phyloP scores from a whole-genome alignment of 176 grass and related monocot genomes.

The Saccharum spontaneum region DNA sequence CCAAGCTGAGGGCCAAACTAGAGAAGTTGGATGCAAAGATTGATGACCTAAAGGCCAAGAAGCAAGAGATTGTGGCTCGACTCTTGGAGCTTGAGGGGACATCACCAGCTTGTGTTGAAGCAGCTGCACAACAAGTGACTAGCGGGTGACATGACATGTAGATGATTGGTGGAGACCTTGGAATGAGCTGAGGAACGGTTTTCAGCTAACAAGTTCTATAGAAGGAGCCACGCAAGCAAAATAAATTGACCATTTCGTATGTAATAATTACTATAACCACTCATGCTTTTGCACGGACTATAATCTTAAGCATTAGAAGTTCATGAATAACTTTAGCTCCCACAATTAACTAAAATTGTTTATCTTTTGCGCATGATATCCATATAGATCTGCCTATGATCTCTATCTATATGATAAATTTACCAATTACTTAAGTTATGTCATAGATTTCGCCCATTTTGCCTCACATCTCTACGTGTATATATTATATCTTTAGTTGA shows the following conservation, averaged over 20 bases:
- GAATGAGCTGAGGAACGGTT: background rate
- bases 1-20: slow-evolving; percentile 48
- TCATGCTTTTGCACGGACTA: background rate
- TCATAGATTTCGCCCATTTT: background rate
- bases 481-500: too few species aligned
- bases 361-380: background rate
- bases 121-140: background rate
- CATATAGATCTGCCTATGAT: background rate
- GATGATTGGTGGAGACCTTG: background rate
- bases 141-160: slow-evolving; percentile 11
- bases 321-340: background rate
- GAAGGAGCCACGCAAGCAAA: background rate
- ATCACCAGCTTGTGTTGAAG: background rate
- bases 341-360: background rate
- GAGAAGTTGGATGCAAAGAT: slow-evolving; percentile 60
- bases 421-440: background rate
- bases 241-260: background rate
- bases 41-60: slow-evolving; percentile 52
- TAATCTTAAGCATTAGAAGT: background rate
- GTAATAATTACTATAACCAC: background rate
- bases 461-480: too few species aligned
- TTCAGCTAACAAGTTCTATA: background rate
- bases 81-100: slow-evolving; percentile 35
- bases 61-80: slow-evolving; percentile 43
- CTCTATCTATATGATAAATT: background rate